Percentiles rank a stretch among this genome's conserved stretches.
Evolutionary conservation across 768 basidiomycete species (phyloP).

Genomic region (Polyporus arcularius): DNA sequence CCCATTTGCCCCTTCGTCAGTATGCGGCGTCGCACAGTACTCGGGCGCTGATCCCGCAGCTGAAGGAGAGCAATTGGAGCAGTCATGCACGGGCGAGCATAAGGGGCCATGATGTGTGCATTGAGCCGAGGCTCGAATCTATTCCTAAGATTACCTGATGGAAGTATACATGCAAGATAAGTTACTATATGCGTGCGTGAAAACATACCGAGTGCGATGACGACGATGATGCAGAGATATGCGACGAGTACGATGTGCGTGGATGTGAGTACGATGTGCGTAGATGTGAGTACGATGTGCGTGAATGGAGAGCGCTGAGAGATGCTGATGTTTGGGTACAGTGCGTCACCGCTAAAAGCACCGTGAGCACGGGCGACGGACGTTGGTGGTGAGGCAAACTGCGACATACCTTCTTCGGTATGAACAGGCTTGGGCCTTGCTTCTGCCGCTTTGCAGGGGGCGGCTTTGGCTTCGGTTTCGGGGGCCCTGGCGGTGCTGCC

Average conservation of each 20-base stretch:
- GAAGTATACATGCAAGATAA: background rate
- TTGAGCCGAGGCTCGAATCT: too few relatives aligned
- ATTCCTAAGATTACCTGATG: too few relatives aligned
- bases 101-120: too few relatives aligned
- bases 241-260: background rate
- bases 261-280: background rate
- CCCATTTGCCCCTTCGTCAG: too few relatives aligned
- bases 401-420: slow-evolving; percentile 51
- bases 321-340: background rate
- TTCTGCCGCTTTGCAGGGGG: slow-evolving; percentile 41
- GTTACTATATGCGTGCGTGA: slow-evolving; percentile 3
- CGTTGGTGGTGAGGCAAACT: background rate
- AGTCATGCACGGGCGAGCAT: too few relatives aligned
- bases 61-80: too few relatives aligned
- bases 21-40: too few relatives aligned
- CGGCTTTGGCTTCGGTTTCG: slow-evolving; percentile 27
- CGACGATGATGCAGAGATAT: background rate
- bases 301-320: background rate
- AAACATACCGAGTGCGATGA: background rate
- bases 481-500: background rate
- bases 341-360: slow-evolving; percentile 1
- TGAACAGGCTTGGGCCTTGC: slow-evolving; percentile 52
- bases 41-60: too few relatives aligned
- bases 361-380: background rate
- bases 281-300: background rate